Evolutionary conservation across 345 rosid species (phyloP).

Genomic region (Acer saccharum): DNA sequence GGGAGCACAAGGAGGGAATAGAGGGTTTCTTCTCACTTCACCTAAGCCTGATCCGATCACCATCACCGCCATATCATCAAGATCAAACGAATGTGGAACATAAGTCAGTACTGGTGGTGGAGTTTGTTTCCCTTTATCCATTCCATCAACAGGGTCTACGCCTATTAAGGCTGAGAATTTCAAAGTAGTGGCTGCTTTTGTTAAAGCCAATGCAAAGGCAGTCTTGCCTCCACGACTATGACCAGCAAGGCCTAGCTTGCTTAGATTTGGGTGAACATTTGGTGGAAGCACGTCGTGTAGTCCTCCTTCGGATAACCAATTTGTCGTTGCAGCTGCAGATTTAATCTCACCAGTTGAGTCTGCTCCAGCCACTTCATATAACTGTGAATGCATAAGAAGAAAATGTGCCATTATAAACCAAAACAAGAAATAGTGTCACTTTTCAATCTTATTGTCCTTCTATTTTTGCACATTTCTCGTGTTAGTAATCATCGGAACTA

Average conservation of each 20-base stretch:
- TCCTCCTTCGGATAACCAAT: slow-evolving; percentile 65
- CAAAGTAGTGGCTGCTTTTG: slow-evolving; percentile 37
- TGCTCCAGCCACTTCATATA: slow-evolving; percentile 71
- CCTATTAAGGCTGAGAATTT: slow-evolving; percentile 71
- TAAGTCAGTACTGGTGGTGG: slow-evolving; percentile 76
- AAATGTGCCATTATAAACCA: neutral
- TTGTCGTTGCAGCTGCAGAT: slow-evolving; percentile 51
- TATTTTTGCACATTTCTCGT: neutral
- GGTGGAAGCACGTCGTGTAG: slow-evolving; percentile 53
- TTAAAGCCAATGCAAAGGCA: slow-evolving; percentile 69
- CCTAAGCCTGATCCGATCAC: slow-evolving; percentile 84
- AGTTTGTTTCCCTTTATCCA: slow-evolving; percentile 65
- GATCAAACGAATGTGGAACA: slow-evolving; percentile 63
- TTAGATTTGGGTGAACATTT: slow-evolving; percentile 52
- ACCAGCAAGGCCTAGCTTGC: slow-evolving; percentile 69
- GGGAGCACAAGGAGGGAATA: slow-evolving; percentile 82
- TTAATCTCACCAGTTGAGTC: slow-evolving; percentile 65
- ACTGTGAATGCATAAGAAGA: slow-evolving; percentile 33
- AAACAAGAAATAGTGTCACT: neutral
- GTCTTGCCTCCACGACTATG: slow-evolving; percentile 93
- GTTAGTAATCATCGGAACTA: too few relatives aligned
- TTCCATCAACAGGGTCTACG: slow-evolving; percentile 86
- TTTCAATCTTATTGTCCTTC: neutral
- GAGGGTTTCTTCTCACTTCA: slow-evolving; percentile 42
- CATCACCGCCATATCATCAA: slow-evolving; percentile 56